Evolutionary conservation across 164 flowering plant genomes (phyloP), one percentile per base, ranked within the genome.

Genomic region (Tetrastigma voinierianum): DNA sequence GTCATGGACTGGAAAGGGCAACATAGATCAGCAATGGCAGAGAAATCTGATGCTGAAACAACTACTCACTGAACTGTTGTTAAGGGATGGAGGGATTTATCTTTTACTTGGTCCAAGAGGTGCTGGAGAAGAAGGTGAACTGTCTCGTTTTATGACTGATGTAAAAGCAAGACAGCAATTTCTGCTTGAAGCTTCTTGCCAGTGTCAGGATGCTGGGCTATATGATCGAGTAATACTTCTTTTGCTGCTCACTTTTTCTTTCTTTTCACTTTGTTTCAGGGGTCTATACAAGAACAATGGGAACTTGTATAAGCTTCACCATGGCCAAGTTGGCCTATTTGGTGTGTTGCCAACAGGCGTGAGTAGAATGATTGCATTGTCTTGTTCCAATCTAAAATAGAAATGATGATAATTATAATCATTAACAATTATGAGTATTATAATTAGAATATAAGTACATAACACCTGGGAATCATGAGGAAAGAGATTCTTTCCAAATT

Each of bases 81-180:
- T 92, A 70, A 77, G 84, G 17, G 96, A 92, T 78, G 89, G 91
- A 65, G 98, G 99, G 17, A 84, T 89, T 69, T 72, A 80, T 71
- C 83, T 90, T 59, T 75, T 95, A 68, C 94, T 95, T 78, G 99
- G 99, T 59, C 46, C 87, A 32, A 83, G 93, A 71, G 98, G 98
- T 68, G 74, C 86, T 66, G 98, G 97, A 52, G 99, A 92, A 78
- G 97, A 92, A 84, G 98, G 97, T 67, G 89, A 87, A 75, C 76
- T 95, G 61, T 78, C 78, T 61, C 77, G 97, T 53, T 92, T 92
- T 79, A 58, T 92, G 46, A 72, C 80, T 62, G 98, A 95, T 76
- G 60, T 62, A 59, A 82, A 76, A 40, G 48, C 76, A 21, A 86
- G 87, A 46, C 88, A 83, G 32, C 96, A 88, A 60, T 92, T 95